Evolutionary conservation across 2,329 filamentous ascomycete genomes (phyloP).

Genomic region (Fusarium nygamai): DNA sequence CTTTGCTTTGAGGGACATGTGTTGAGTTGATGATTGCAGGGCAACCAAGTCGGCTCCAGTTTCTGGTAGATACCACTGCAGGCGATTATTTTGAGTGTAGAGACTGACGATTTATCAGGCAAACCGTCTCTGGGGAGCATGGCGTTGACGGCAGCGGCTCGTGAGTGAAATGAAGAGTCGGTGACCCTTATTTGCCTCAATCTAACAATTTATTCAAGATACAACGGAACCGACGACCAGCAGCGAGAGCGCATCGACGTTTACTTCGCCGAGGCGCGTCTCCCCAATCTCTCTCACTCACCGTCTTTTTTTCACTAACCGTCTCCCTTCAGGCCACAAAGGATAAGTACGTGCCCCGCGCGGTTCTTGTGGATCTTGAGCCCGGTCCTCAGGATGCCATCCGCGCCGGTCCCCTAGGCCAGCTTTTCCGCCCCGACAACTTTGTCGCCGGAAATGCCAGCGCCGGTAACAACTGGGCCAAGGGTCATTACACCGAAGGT

Average conservation of each 20-base stretch:
- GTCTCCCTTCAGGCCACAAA: conserved; percentile 75
- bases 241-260: conserved; percentile 99
- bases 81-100: neutral
- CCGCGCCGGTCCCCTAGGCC: conserved; percentile 95
- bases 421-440: conserved; percentile 99
- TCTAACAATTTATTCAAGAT: conserved; percentile 18
- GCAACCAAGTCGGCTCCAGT: conserved; percentile 99
- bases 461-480: conserved; percentile 99
- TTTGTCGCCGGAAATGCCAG: conserved; percentile 99
- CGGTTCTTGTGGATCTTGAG: conserved; percentile 98
- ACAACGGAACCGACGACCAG: conserved; percentile 97
- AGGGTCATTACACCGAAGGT: conserved; percentile 99
- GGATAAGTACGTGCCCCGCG: conserved; percentile 99
- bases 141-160: conserved; percentile 96
- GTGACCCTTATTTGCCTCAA: neutral
- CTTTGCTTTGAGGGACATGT: conserved; percentile 18
- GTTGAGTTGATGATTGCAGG: conserved; percentile 62
- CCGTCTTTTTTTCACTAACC: conserved; percentile 6
- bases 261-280: conserved; percentile 86
- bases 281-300: neutral
- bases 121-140: conserved; percentile 88
- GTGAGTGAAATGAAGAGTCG: conserved; percentile 55
- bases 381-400: conserved; percentile 99
- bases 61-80: conserved; percentile 70
- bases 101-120: conserved; percentile 50